Base-by-base conservation (phyloP, 2,329 filamentous ascomycete species). In the Venturia oleaginea region DNA sequence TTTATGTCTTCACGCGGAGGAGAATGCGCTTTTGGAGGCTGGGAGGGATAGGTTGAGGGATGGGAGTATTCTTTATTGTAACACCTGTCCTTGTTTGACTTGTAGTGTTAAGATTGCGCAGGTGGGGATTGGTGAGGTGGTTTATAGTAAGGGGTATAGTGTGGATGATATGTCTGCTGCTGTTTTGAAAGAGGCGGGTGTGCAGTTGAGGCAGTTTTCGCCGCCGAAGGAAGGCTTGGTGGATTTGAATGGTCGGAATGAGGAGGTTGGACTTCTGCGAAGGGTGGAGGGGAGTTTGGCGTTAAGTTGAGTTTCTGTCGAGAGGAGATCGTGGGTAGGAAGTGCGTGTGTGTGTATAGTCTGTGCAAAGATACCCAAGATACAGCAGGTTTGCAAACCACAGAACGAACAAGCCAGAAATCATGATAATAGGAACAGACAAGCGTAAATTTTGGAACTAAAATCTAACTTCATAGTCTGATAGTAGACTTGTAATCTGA, bases 31-130 rank as follows among this genome's bases (percentile, higher is more conserved):
- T 65, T 81, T 99, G 11, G 94, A 99, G 79, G 94, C 94, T 24
- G 94, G 94, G 0, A 82, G 94, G 70, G 94, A 97, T 76, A 83
- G 94, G 65, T 91, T 99, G 69, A 82, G 91, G 24, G 88, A 91
- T 64, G 90, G 87, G 4, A 85, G 90, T 43, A 89, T 91, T 61
- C 79, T 99, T 32, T 99, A 97, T 77, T 97, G 92, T 76, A 91
- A 97, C 73, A 97, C 92, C 0, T 99, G 94, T 76, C 94, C 94
- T 4, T 99, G 94, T 74, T 80, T 99, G 75, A 99, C 94, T 2
- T 99, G 94, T 76, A 96, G 91, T 71, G 96, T 99, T 79, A 99
- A 99, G 80, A 97, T 99, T 72, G 90, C 91, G 27, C 94, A 99
- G 78, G 91, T 97, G 8, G 94, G 94, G 22, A 96, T 99, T 68